Percentiles rank a stretch among this genome's conserved stretches.
phyloP scores from a whole-genome alignment of 148 eudicot genomes.

The Tetragonia tetragonoides region DNA sequence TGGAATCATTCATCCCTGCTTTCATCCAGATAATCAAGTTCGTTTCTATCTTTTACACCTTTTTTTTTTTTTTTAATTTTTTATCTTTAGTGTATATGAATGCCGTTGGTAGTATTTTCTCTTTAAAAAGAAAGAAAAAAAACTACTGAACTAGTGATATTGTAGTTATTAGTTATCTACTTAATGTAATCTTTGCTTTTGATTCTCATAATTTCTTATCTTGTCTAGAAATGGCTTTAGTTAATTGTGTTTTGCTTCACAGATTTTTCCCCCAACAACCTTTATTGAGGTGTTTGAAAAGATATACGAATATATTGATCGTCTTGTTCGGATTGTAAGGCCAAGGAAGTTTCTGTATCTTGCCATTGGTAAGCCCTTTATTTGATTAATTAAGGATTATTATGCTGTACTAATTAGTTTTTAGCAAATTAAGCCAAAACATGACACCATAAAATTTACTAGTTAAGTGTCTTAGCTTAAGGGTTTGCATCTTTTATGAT shows the following conservation, averaged over 20 bases:
- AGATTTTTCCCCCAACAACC: slow-evolving; percentile 53
- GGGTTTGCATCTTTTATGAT: not conserved
- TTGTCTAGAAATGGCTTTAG: not conserved
- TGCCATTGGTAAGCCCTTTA: slow-evolving; percentile 74
- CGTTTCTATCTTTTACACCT: not conserved
- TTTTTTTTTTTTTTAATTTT: not conserved
- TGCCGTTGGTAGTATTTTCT: not conserved
- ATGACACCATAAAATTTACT: not conserved
- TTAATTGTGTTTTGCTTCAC: not conserved
- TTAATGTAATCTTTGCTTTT: not conserved
- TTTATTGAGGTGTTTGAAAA: slow-evolving; percentile 84
- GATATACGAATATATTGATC: slow-evolving; percentile 81
- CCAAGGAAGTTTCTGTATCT: slow-evolving; percentile 86
- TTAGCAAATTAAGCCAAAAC: not conserved
- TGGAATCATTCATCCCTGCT: slow-evolving; percentile 82
- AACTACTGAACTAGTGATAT: too few species aligned
- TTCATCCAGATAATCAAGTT: slow-evolving; percentile 79
- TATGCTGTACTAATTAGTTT: not conserved
- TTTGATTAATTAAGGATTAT: not conserved
- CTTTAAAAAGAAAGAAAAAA: not conserved
- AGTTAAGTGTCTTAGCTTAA: too few species aligned
- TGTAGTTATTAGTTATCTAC: too few species aligned
- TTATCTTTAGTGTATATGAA: not conserved
- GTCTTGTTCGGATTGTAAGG: slow-evolving; percentile 73
- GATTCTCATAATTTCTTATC: not conserved